Percentiles rank a stretch among this genome's conserved stretches.
Conservation (phyloP, 2,329 filamentous ascomycete species). For the Aureobasidium sp. region DNA sequence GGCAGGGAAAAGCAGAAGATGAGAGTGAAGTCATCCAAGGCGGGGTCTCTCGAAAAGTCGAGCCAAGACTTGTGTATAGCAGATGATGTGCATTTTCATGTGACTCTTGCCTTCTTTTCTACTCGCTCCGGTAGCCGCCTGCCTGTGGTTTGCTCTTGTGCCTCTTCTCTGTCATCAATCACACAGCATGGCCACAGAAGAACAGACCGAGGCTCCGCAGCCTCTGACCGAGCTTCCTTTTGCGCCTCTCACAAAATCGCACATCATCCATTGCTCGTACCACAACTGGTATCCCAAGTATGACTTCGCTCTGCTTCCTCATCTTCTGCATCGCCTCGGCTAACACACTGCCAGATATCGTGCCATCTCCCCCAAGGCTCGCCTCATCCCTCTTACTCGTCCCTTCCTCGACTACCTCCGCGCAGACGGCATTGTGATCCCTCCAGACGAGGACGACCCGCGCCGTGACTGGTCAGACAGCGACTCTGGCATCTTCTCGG, state of each 20-base stretch:
- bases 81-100: not conserved
- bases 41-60: constrained; percentile 7
- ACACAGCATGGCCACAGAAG: constrained; percentile 6
- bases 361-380: constrained; percentile 73
- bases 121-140: not conserved
- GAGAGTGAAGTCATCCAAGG: constrained; percentile 5
- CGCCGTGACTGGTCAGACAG: constrained; percentile 37
- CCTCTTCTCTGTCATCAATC: not conserved
- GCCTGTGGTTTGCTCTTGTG: not conserved
- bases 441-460: constrained; percentile 54
- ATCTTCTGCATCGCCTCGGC: not conserved
- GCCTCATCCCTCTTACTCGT: constrained; percentile 68
- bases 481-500: constrained; percentile 47
- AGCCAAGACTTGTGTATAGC: constrained; percentile 13
- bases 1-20: not conserved
- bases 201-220: not conserved
- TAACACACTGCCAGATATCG: constrained; percentile 56
- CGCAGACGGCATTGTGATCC: constrained; percentile 86
- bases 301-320: constrained; percentile 5
- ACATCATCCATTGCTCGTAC: constrained; percentile 92
- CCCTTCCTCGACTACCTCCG: constrained; percentile 81
- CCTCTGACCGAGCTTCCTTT: constrained; percentile 53
- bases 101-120: not conserved
- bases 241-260: constrained; percentile 72
- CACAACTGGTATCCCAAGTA: constrained; percentile 82